Conservation (phyloP, 208 protist genomes). For the Entamoeba histolytica region DNA sequence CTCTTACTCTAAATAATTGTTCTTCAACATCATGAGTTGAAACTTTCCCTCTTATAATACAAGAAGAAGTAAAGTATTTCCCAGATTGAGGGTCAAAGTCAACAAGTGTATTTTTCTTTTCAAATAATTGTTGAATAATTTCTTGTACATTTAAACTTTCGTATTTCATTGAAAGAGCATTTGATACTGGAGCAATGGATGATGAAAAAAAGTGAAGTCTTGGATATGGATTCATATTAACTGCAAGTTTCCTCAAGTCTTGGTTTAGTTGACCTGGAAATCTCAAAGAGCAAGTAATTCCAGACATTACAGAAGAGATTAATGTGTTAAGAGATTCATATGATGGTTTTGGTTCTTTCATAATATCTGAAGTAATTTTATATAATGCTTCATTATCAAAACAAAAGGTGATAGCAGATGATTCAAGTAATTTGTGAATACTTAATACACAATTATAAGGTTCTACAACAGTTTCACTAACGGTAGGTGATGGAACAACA, state of each 20-base stretch:
- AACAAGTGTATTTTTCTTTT: conserved; percentile 53
- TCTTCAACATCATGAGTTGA: conserved; percentile 53
- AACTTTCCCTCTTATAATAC: conserved; percentile 60
- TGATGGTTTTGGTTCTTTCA: conserved; percentile 44
- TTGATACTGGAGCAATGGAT: conserved; percentile 42
- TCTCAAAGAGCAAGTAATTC: conserved; percentile 44
- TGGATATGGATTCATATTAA: conserved; percentile 53
- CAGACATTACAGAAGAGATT: conserved; percentile 48
- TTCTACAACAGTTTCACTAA: conserved; percentile 33
- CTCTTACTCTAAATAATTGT: conserved; percentile 43
- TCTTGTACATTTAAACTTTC: conserved; percentile 38
- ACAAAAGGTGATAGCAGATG: conserved; percentile 16
- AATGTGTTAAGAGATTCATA: conserved; percentile 51
- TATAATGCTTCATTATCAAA: conserved; percentile 56
- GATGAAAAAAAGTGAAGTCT: conserved; percentile 56
- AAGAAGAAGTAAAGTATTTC: conserved; percentile 49
- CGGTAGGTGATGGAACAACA: conserved; percentile 84
- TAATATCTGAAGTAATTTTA: conserved; percentile 46
- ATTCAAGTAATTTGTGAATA: not conserved
- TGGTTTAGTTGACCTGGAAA: conserved; percentile 56
- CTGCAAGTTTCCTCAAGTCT: conserved; percentile 40
- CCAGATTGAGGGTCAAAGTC: conserved; percentile 41
- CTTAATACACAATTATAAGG: conserved; percentile 21
- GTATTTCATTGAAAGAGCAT: conserved; percentile 30
- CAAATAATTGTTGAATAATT: conserved; percentile 52